Conservation (phyloP, 2,329 filamentous ascomycete species). For the Aspergillus fumigatus region DNA sequence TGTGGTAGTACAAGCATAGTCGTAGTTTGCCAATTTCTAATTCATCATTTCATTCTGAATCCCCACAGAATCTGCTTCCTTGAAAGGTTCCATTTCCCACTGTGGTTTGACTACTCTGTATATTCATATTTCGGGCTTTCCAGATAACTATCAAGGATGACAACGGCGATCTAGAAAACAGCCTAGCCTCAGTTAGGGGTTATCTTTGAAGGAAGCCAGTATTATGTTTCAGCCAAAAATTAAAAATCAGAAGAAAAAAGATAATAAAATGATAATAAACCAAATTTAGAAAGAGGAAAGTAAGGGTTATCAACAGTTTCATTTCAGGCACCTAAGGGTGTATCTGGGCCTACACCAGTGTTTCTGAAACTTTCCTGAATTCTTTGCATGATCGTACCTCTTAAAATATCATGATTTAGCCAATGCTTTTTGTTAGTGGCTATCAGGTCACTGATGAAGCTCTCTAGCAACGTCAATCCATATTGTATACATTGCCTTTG, state of each 20-base stretch:
- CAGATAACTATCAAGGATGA: constrained; percentile 9
- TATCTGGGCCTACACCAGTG: no score
- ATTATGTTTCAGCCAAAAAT: not conserved
- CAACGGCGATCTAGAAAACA: constrained; percentile 9
- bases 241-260: no score
- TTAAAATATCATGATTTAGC: no score
- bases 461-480: no score
- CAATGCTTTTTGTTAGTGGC: no score
- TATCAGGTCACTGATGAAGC: no score
- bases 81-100: not conserved
- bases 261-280: no score
- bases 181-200: not conserved
- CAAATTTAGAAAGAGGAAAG: no score
- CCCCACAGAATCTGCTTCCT: not conserved
- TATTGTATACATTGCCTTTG: no score
- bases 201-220: not conserved
- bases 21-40: not conserved
- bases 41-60: not conserved
- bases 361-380: no score
- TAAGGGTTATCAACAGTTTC: no score
- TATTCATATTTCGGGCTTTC: not conserved
- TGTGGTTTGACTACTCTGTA: not conserved
- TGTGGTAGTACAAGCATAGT: not conserved
- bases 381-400: not conserved
- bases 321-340: no score